Evolutionary conservation across 768 basidiomycete genomes (phyloP), one percentile per base, ranked within the genome.

Genomic region (Kwoniella heveanensis): DNA sequence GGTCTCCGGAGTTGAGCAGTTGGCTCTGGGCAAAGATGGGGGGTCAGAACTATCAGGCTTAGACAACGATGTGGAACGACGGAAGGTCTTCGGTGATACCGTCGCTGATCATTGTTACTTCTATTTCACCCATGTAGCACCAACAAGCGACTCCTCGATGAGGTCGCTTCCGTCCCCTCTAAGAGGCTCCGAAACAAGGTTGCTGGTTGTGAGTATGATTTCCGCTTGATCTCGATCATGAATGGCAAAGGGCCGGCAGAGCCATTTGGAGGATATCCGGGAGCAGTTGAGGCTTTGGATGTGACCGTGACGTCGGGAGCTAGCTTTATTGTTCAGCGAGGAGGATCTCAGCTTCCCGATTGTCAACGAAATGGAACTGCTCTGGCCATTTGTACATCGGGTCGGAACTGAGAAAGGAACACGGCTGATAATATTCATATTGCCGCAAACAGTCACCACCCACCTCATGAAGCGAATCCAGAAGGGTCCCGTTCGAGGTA

Each of bases 391-490:
- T 6, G 17, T 8, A 44, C 15, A 17, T 44, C 39, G n/a, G n/a
- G n/a, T 44, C 10, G 8, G 8, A 44, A n/a, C n/a, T 9, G 13
- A 15, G 25, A 24, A 22, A 24, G 25, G 10, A 9, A 8, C 9
- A 17, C 17, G 5, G 17, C 10, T 49, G 48, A 49, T 19, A 15
- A 17, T 10, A 3, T 19, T 17, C 51, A 39, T 6, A 26, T 39
- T 25, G 27, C 12, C 36, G n/a, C 19, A 46, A 27, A 3, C 66
- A 79, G 78, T 98, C 88, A 99, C 96, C 64, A 99, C 96, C 77
- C 96, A 99, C 81, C 85, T 99, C 82, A 99, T 99, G 96, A 97
- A 93, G 87, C 93, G 96, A 79, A 99, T 99, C 77, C 92, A 96
- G 83, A 88, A 88, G 64, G 96, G 96, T 2, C 96, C 96, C 76